phyloP scores from a whole-genome alignment of 257 asterid genomes.

The Paulownia fortunei region DNA sequence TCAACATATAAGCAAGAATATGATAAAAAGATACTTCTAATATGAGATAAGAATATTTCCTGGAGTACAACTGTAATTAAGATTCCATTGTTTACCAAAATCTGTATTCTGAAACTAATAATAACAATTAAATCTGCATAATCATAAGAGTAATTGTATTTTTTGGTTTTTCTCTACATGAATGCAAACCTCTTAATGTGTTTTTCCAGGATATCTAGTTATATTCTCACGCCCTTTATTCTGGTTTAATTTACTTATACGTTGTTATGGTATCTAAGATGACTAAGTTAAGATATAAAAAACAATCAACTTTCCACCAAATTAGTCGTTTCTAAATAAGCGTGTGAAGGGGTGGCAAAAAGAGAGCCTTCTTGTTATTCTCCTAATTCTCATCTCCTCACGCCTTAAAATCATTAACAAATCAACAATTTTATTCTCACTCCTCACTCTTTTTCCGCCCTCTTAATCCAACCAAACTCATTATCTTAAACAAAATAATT shows the following conservation, averaged over 20 bases:
- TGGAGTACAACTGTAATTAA: no score
- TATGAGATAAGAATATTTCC: no score
- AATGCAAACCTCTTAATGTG: background rate
- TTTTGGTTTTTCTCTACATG: background rate
- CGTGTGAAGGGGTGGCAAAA: constrained; percentile 73
- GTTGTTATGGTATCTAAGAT: background rate
- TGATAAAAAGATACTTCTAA: no score
- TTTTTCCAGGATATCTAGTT: background rate
- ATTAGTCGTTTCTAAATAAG: constrained; percentile 46
- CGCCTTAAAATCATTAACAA: constrained; percentile 53
- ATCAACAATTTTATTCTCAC: constrained; percentile 43
- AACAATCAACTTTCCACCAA: constrained; percentile 41
- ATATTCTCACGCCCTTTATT: constrained; percentile 64
- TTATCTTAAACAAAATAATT: constrained; percentile 57
- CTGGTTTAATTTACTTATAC: constrained; percentile 1
- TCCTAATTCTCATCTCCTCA: constrained; percentile 79
- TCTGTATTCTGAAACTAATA: background rate
- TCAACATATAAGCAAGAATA: no score
- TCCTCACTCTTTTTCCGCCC: constrained; percentile 47
- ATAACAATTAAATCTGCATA: background rate
- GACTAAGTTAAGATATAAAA: constrained; percentile 12
- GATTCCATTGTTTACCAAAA: no score
- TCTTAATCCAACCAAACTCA: constrained; percentile 74
- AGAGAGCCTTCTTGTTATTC: constrained; percentile 72
- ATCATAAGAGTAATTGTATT: background rate